These are phyloP conservation scores for Citrus sp. DNA, from an alignment of 345 rosid species.

Conservation along the genomic window DNA sequence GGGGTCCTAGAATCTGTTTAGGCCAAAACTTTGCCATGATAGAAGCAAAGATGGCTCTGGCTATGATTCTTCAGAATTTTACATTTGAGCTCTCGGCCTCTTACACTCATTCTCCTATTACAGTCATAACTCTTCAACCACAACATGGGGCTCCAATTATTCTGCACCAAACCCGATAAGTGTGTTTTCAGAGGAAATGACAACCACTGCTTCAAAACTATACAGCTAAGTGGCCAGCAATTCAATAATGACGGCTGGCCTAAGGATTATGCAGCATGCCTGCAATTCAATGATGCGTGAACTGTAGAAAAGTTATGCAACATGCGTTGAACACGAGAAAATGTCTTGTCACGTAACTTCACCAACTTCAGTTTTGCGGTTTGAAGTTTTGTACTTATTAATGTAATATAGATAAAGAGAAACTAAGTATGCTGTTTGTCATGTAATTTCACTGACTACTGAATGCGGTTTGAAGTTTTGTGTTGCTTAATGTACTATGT, in stretches of 20 bases:
- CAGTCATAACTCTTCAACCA: constrained; percentile 48
- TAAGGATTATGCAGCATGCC: no score
- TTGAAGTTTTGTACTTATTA: no score
- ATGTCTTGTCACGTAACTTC: no score
- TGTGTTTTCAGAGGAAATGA: no score
- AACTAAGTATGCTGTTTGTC: neutral
- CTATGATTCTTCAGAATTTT: constrained; percentile 46
- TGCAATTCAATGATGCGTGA: no score
- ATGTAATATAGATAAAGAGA: no score
- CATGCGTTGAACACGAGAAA: no score
- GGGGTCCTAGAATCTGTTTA: constrained; percentile 39
- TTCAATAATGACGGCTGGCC: no score
- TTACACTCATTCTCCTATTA: constrained; percentile 47
- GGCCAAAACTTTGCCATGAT: constrained; percentile 45
- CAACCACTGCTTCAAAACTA: no score
- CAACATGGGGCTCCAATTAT: constrained; percentile 49
- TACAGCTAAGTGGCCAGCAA: no score
- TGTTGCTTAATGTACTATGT: neutral
- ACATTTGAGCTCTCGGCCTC: constrained; percentile 45
- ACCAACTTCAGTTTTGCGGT: no score
- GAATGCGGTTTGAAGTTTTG: neutral
- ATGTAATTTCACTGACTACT: neutral
- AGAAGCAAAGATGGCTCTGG: constrained; percentile 56
- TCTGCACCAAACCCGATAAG: constrained; percentile 3
- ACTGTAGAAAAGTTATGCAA: no score